These are phyloP conservation scores for Entrophospora sp. DNA, from an alignment of 192 early-diverging fungal species.

Conservation along the genomic window DNA sequence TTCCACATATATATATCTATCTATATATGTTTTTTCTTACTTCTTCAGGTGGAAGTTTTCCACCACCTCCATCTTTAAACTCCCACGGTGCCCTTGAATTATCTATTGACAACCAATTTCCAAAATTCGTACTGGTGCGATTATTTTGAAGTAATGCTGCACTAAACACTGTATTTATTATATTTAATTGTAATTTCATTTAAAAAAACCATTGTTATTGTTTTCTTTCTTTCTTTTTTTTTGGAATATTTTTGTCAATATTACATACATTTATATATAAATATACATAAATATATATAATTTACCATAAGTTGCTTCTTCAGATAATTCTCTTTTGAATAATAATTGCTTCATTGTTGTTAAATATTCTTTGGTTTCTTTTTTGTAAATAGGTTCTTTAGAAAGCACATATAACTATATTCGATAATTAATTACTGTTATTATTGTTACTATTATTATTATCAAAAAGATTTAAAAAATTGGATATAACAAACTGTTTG, in stretches of 20 bases:
- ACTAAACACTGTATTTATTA: slow-evolving; percentile 18
- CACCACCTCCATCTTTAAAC: slow-evolving; percentile 14
- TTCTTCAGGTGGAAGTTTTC: slow-evolving; percentile 21
- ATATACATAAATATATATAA: neutral
- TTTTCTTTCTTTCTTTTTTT: too few relatives aligned
- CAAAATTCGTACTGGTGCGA: neutral
- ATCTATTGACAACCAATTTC: neutral
- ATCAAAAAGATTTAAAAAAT: neutral
- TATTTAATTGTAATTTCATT: too few relatives aligned
- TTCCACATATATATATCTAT: neutral
- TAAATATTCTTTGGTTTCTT: slow-evolving; percentile 34
- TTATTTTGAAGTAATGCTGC: neutral
- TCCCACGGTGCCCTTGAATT: slow-evolving; percentile 2
- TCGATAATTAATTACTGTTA: too few relatives aligned
- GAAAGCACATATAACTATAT: slow-evolving; percentile 26
- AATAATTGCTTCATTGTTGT: slow-evolving; percentile 13
- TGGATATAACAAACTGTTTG: slow-evolving; percentile 41
- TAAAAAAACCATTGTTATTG: too few relatives aligned
- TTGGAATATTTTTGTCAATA: too few relatives aligned
- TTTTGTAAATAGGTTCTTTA: slow-evolving; percentile 29
- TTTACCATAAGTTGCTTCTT: slow-evolving; percentile 34
- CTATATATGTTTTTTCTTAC: neutral
- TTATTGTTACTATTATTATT: too few relatives aligned
- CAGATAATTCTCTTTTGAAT: slow-evolving; percentile 31
- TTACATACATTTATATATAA: neutral